Evolutionary conservation across 1,139 yeast genomes (phyloP), one percentile per base, ranked within the genome.

Genomic region (Nematodospora anomalae): DNA sequence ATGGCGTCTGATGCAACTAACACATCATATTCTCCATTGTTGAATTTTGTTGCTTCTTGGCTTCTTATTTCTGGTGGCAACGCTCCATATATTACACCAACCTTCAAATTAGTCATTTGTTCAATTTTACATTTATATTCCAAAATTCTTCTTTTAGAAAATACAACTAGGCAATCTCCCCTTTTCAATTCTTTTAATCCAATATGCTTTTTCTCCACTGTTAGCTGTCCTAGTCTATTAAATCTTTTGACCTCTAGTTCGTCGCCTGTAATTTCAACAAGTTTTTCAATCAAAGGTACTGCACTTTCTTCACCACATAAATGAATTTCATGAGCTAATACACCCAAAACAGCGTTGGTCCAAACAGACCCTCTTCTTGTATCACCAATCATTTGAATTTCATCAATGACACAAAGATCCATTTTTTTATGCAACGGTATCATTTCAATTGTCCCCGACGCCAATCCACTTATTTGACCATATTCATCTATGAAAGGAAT

Each of bases 381-480:
- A 55, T 90, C 96, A 4, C 79, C 80, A 50, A 92, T 79, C 97
- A 94, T 89, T 56, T 92, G 99, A 44, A 94, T 92, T 57, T 92
- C 99, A 63, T 92, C 99, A 29, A 92, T 76, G 16, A 92, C 92
- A 36, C 95, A 92, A 14, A 89, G 82, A 47, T 94, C 98, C 72
- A 84, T 78, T 28, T 74, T 73, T 32, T 72, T 74, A 35, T 67
- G 68, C 31, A 80, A 51, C 9, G 92, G 87, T 15, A 89, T 73
- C 98, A 94, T 92, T 54, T 94, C 99, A 18, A 92, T 83, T 0
- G 99, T 92, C 3, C 97, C 96, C 15, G 95, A 79, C 0, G 94
- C 79, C 10, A 90, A 59, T 2, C 78, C 78, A 11, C 96, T 89
- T 5, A 74, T 70, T 35, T 78, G 76, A 2, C 96, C 97, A 44